Percentiles rank a stretch among this genome's conserved stretches.
These are phyloP conservation scores for Neltuma alba DNA, from an alignment of 306 rosid species.

Conservation along the genomic window DNA sequence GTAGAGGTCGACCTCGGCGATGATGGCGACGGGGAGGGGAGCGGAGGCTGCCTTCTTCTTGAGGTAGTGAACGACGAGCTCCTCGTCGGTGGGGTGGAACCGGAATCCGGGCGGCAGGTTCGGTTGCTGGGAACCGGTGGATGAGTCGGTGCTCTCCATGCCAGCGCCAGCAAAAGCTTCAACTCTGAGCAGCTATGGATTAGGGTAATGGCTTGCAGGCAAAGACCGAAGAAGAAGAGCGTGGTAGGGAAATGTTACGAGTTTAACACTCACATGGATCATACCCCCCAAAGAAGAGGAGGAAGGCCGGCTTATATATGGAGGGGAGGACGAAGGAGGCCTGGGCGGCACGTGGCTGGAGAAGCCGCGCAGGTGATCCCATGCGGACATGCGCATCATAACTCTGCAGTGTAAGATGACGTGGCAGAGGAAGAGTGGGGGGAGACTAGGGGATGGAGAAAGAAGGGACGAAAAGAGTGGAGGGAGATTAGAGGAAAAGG, in stretches of 20 bases:
- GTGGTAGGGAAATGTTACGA: constrained; percentile 2
- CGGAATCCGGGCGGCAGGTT: constrained; percentile 92
- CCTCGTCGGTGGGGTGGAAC: constrained; percentile 97
- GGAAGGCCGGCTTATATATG: constrained; percentile 41
- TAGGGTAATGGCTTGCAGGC: constrained; percentile 19
- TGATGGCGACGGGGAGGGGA: constrained; percentile 76
- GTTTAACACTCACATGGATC: constrained; percentile 7
- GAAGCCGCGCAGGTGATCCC: background rate
- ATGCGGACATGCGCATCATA: background rate
- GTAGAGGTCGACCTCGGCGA: constrained; percentile 94
- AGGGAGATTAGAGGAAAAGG: background rate
- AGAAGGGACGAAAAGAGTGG: background rate
- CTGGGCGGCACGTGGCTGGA: background rate
- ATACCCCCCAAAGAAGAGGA: background rate
- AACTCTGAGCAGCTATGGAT: constrained; percentile 23
- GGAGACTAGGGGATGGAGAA: background rate
- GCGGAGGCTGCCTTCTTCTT: constrained; percentile 71
- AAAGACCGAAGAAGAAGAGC: constrained; percentile 14
- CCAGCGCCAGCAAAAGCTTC: background rate
- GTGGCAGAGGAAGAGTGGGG: background rate
- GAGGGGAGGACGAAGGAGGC: background rate
- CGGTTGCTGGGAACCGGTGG: constrained; percentile 68
- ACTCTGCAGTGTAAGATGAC: background rate
- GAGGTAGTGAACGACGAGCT: constrained; percentile 91
- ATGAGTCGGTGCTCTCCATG: constrained; percentile 93